Percentiles rank a stretch among this genome's conserved stretches.
Conservation (phyloP, 139 green algal species). For the Haematococcus lacustris region DNA sequence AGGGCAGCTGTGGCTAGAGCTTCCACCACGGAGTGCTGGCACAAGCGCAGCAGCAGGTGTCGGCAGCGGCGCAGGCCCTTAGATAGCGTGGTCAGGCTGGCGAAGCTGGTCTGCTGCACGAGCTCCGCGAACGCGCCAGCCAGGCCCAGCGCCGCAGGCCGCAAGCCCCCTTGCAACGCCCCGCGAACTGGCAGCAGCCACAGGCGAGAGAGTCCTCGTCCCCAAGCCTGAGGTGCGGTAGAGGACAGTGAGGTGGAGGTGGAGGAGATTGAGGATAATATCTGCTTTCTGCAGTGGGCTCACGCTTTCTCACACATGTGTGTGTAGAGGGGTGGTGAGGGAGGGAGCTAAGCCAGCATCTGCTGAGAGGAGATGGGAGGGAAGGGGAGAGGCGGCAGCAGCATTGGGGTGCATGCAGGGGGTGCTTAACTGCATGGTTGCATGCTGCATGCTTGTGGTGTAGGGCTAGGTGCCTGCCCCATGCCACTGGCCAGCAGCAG, state of each 20-base stretch:
- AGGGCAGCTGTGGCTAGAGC: neutral
- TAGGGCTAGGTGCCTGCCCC: no score
- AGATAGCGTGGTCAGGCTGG: slow-evolving; percentile 29
- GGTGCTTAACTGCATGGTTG: no score
- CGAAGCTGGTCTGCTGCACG: slow-evolving; percentile 25
- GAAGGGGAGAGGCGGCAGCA: no score
- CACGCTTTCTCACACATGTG: neutral
- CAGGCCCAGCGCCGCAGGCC: slow-evolving; percentile 1
- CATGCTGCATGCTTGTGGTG: no score
- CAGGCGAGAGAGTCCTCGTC: slow-evolving; percentile 45
- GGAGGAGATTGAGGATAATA: neutral
- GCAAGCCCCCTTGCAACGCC: slow-evolving; percentile 11
- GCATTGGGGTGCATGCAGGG: no score
- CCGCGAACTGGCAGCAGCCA: slow-evolving; percentile 30
- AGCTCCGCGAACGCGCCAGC: slow-evolving; percentile 11
- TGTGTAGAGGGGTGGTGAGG: neutral
- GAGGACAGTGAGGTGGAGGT: neutral
- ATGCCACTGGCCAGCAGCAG: no score
- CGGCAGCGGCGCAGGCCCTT: slow-evolving; percentile 15
- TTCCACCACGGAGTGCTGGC: neutral
- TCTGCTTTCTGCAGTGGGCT: neutral
- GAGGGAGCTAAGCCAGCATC: neutral
- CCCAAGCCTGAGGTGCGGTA: slow-evolving; percentile 12
- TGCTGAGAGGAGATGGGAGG: neutral
- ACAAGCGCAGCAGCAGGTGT: neutral